Evolutionary conservation across 805 yeast species (phyloP).

Genomic region (Barnettozyma populi): DNA sequence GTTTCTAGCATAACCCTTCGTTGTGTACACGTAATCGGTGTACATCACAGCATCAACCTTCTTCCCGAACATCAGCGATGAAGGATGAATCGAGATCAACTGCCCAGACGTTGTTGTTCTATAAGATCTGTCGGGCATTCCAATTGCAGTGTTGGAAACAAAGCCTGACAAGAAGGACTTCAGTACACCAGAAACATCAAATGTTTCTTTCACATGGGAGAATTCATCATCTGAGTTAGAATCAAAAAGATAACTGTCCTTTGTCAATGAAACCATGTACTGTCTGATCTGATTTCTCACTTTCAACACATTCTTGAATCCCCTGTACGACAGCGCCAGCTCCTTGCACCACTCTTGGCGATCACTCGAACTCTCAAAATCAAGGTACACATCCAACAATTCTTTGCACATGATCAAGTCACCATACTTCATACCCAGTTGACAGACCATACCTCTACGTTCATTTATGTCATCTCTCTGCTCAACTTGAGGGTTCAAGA

Average conservation of each 20-base stretch:
- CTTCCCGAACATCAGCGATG: conserved; percentile 79
- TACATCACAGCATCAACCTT: conserved; percentile 86
- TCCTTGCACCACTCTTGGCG: conserved; percentile 80
- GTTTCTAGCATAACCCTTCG: conserved; percentile 86
- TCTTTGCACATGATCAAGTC: conserved; percentile 83
- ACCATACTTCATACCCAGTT: conserved; percentile 69
- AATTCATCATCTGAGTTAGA: conserved; percentile 10
- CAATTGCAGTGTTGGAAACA: conserved; percentile 85
- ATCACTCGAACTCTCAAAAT: conserved; percentile 45
- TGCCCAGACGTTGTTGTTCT: conserved; percentile 83
- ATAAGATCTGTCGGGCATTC: conserved; percentile 91
- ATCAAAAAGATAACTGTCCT: conserved; percentile 29
- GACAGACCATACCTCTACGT: conserved; percentile 61
- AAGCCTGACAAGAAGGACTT: conserved; percentile 82
- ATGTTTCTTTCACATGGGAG: conserved; percentile 18
- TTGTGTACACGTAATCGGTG: conserved; percentile 88
- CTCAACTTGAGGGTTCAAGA: conserved; percentile 76
- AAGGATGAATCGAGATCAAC: conserved; percentile 83
- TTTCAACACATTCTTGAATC: conserved; percentile 69
- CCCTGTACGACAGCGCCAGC: conserved; percentile 68
- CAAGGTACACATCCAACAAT: conserved; percentile 51
- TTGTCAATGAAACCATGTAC: conserved; percentile 51
- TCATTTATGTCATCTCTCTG: conserved; percentile 80
- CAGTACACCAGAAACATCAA: conserved; percentile 54
- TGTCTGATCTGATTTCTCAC: conserved; percentile 71